phyloP scores from a whole-genome alignment of 1,284 basidiomycete species.

The Boletus nobilissimus region DNA sequence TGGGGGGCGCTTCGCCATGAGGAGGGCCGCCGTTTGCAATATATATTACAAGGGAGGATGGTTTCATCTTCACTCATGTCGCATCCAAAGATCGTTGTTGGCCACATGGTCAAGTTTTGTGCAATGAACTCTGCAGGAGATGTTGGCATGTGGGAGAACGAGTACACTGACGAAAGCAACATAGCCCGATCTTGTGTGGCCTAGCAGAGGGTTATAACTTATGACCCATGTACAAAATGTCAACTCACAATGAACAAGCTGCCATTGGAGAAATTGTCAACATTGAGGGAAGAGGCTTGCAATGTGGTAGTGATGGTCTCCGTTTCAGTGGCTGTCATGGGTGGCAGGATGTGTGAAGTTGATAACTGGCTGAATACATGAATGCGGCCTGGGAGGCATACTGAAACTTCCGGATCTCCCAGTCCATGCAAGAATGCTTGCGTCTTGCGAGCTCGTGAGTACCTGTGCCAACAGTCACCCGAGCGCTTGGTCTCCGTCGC shows the following conservation, averaged over 20 bases:
- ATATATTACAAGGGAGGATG: constrained; percentile 52
- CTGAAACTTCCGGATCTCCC: no score
- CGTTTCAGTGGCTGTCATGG: no score
- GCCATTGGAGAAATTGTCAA: constrained; percentile 52
- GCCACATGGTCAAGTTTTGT: constrained; percentile 50
- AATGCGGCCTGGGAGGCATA: no score
- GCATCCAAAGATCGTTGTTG: constrained; percentile 61
- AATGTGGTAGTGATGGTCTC: no score
- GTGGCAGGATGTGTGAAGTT: no score
- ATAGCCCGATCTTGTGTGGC: constrained; percentile 52
- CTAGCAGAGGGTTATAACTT: constrained; percentile 34
- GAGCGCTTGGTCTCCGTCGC: no score
- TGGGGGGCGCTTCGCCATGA: constrained; percentile 52
- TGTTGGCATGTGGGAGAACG: constrained; percentile 55
- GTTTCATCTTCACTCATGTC: constrained; percentile 33
- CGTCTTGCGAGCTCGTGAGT: no score
- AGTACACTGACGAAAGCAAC: constrained; percentile 51
- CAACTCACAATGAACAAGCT: constrained; percentile 54
- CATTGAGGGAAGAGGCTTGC: no score
- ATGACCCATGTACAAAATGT: neutral
- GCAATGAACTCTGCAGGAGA: constrained; percentile 46
- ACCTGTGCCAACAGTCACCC: no score
- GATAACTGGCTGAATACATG: no score
- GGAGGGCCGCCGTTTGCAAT: constrained; percentile 58
- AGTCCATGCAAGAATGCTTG: no score